Evolutionary conservation across 75 land plant species (phyloP).

Genomic region (Cryptomeria japonica): DNA sequence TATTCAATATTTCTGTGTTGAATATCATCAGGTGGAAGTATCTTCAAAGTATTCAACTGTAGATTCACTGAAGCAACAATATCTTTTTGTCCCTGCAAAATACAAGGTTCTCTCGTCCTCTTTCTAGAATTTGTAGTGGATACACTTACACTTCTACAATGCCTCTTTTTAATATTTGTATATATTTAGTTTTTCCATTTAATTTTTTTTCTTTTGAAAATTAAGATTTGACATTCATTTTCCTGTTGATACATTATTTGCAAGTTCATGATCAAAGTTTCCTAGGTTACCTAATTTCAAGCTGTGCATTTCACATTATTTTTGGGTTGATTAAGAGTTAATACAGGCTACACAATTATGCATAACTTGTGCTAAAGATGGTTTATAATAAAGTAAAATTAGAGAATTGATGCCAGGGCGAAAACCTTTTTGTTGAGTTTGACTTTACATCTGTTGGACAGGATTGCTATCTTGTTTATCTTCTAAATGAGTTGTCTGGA

Average conservation of each 20-base stretch:
- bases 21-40: conserved; percentile 67
- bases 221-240: background rate
- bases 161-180: background rate
- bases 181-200: background rate
- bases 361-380: background rate
- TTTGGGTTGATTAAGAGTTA: background rate
- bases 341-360: background rate
- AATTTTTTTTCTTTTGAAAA: background rate
- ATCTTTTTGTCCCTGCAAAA: conserved; percentile 85
- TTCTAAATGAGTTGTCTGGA: conserved; percentile 71
- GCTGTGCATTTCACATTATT: background rate
- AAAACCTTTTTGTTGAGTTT: background rate
- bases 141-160: background rate
- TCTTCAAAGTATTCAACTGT: conserved; percentile 90
- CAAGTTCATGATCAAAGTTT: background rate
- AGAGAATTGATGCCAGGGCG: background rate
- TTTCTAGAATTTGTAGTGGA: background rate
- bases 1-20: background rate
- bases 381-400: background rate
- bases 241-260: background rate
- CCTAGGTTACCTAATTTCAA: background rate
- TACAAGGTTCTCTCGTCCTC: conserved; percentile 53
- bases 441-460: conserved; percentile 17
- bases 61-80: conserved; percentile 91
- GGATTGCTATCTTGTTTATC: conserved; percentile 90